Conservation (phyloP, 768 basidiomycete species). For the Rhodotorula paludigena region DNA sequence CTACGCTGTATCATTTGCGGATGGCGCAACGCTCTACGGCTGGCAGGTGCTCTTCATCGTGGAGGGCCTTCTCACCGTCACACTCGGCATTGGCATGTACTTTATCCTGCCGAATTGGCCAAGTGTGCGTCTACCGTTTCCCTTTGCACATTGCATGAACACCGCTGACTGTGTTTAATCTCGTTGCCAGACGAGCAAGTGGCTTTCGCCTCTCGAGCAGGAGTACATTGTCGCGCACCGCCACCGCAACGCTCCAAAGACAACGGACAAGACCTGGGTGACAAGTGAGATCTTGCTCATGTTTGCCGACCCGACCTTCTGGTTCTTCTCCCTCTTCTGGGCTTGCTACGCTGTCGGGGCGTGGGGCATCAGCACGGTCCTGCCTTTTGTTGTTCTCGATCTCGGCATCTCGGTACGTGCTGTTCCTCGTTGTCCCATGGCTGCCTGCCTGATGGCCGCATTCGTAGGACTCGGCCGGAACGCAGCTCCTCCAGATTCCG, state of each 20-base stretch:
- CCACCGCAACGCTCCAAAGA: constrained; percentile 9
- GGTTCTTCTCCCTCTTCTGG: constrained; percentile 8
- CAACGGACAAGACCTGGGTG: constrained; percentile 6
- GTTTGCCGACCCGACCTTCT: constrained; percentile 9
- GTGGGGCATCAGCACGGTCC: constrained; percentile 13
- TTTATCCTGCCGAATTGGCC: constrained; percentile 15
- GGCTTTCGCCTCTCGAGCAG: constrained; percentile 19
- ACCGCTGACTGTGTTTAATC: not conserved
- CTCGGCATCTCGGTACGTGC: constrained; percentile 2
- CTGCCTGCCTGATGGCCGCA: not conserved
- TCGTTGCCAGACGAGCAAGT: constrained; percentile 1
- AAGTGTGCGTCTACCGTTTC: not conserved
- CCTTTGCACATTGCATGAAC: not conserved
- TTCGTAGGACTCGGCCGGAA: not conserved
- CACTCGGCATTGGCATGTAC: constrained; percentile 8
- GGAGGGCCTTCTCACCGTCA: constrained; percentile 11
- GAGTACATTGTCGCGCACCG: not conserved
- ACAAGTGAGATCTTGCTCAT: not conserved
- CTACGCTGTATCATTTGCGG: constrained; percentile 11
- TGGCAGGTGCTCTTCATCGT: constrained; percentile 19
- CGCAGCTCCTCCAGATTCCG: constrained; percentile 22
- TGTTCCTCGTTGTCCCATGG: not conserved
- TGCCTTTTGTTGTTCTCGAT: constrained; percentile 12
- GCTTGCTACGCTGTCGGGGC: constrained; percentile 1
- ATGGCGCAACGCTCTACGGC: not conserved